phyloP scores from a whole-genome alignment of 2,329 filamentous ascomycete species.

The Arthrinium puccinioides region DNA sequence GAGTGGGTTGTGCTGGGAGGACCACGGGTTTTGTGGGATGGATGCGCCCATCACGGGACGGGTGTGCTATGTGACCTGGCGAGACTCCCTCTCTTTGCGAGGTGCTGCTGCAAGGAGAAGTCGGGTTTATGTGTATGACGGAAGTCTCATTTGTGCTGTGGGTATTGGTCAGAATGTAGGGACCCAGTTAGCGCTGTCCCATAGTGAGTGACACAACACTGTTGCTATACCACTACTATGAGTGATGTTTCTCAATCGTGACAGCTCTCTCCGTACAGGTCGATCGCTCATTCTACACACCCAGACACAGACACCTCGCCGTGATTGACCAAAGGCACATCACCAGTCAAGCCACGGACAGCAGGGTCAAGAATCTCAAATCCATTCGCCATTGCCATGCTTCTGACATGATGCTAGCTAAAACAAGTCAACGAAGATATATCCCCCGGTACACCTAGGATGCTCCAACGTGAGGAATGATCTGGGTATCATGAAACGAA shows the following conservation, averaged over 20 bases:
- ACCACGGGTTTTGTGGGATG: neutral
- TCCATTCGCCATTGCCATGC: neutral
- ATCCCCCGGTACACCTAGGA: neutral
- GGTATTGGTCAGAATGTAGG: no score
- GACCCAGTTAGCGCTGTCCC: no score
- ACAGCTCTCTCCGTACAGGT: neutral
- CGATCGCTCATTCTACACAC: neutral
- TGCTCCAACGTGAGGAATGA: slow-evolving; percentile 2
- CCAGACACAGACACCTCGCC: no score
- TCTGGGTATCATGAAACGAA: slow-evolving; percentile 8
- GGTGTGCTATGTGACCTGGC: neutral
- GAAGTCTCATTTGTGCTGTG: no score
- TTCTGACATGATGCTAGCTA: slow-evolving; percentile 1
- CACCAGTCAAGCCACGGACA: neutral
- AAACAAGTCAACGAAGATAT: slow-evolving; percentile 3
- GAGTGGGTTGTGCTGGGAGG: neutral
- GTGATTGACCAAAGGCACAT: no score
- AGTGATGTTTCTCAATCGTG: neutral
- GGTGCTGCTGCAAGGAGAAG: no score
- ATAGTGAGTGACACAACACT: no score
- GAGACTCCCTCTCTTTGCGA: neutral
- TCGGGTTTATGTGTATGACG: no score
- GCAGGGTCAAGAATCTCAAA: neutral
- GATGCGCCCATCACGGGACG: no score
- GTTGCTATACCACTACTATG: no score